Evolutionary conservation across 163 green algal genomes (phyloP).

Genomic region (Picocystis sp.): DNA sequence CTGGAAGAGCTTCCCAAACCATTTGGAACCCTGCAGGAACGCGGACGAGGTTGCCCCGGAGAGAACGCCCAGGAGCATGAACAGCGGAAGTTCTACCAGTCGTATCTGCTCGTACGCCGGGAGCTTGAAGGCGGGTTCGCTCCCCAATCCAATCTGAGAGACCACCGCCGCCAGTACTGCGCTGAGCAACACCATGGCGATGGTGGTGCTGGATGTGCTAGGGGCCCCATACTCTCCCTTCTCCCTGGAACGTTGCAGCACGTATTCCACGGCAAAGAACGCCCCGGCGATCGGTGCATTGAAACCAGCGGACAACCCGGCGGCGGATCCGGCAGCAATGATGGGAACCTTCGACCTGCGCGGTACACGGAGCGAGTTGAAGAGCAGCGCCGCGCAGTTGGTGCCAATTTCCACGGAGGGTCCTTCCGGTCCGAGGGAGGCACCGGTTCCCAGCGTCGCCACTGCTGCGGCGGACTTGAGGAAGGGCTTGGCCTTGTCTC

Average conservation of each 20-base stretch:
- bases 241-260: slow-evolving; percentile 29
- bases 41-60: slow-evolving; percentile 46
- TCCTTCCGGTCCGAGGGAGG: slow-evolving; percentile 76
- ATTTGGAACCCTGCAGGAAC: slow-evolving; percentile 27
- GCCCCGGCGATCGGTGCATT: slow-evolving; percentile 78
- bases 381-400: slow-evolving; percentile 25
- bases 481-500: slow-evolving; percentile 3
- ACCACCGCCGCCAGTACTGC: slow-evolving; percentile 41
- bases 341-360: slow-evolving; percentile 18
- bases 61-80: slow-evolving; percentile 54
- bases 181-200: slow-evolving; percentile 52
- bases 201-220: slow-evolving; percentile 21
- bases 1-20: slow-evolving; percentile 14
- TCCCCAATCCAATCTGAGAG: slow-evolving; percentile 42
- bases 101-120: slow-evolving; percentile 33
- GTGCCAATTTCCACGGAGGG: slow-evolving; percentile 81
- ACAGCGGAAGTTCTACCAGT: slow-evolving; percentile 43
- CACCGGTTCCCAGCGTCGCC: slow-evolving; percentile 57
- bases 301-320: slow-evolving; percentile 84
- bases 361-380: background rate
- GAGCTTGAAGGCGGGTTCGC: slow-evolving; percentile 44
- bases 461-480: slow-evolving; percentile 44
- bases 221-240: slow-evolving; percentile 1
- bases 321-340: slow-evolving; percentile 41
- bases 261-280: slow-evolving; percentile 89